Evolutionary conservation across 169 alveolate genomes (phyloP).

Genomic region (Plasmodium yoelii): DNA sequence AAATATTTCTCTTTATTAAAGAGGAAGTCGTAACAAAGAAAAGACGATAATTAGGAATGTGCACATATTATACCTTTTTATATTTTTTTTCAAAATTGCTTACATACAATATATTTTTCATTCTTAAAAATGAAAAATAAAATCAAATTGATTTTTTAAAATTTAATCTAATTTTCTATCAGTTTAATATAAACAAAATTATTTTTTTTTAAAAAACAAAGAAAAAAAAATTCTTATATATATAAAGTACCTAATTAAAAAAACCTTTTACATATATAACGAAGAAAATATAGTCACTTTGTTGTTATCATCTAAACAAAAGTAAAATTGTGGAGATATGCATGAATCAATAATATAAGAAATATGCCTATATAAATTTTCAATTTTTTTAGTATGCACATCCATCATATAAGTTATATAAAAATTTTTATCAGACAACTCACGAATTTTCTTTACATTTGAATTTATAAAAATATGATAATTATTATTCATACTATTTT

Average conservation of each 20-base stretch:
- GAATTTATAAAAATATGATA: conserved; percentile 61
- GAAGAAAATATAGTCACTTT: conserved; percentile 42
- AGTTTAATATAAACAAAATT: no score
- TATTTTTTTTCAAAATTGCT: no score
- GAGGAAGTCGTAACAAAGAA: no score
- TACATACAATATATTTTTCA: no score
- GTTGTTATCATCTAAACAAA: conserved; percentile 67
- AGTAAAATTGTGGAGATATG: conserved; percentile 45
- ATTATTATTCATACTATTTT: conserved; percentile 6
- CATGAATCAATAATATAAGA: conserved; percentile 65
- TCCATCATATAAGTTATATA: conserved; percentile 52
- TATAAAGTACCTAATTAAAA: not conserved
- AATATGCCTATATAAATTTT: conserved; percentile 45
- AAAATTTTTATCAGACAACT: conserved; percentile 68
- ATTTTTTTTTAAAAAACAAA: not conserved
- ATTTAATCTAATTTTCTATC: no score
- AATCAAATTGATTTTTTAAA: no score
- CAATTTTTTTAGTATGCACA: conserved; percentile 39
- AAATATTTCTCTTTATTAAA: no score
- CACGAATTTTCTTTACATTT: conserved; percentile 47
- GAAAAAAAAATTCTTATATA: not conserved
- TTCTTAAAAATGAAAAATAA: no score
- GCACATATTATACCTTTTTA: no score
- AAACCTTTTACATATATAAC: no score
- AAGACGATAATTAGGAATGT: no score